Evolutionary conservation across 148 eudicot species (phyloP).

Genomic region (Rhododendron henanense): DNA sequence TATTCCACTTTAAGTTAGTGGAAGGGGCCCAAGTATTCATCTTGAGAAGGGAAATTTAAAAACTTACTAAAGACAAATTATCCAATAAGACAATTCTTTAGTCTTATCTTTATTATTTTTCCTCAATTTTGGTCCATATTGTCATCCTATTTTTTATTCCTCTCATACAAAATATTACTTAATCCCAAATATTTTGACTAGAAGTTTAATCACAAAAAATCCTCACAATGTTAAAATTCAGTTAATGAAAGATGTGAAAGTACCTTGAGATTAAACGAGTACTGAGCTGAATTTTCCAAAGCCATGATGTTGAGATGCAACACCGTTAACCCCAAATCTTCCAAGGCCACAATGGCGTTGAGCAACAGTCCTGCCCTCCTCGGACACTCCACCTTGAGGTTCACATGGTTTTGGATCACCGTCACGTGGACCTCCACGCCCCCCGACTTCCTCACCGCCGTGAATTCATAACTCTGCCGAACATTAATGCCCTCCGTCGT

Average conservation of each 20-base stretch:
- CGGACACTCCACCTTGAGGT: constrained; percentile 39
- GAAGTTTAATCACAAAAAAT: too few relatives aligned
- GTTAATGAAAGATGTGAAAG: neutral
- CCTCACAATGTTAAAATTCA: neutral
- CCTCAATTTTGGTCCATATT: too few relatives aligned
- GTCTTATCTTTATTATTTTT: too few relatives aligned
- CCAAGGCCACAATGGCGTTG: constrained; percentile 39
- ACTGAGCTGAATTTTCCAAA: constrained; percentile 31
- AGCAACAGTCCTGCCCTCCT: constrained; percentile 41
- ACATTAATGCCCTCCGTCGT: neutral
- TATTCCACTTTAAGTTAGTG: too few relatives aligned
- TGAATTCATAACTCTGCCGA: constrained; percentile 11
- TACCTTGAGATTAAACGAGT: constrained; percentile 60
- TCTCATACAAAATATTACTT: too few relatives aligned
- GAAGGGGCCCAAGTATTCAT: too few relatives aligned
- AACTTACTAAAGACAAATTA: too few relatives aligned
- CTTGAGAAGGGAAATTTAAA: too few relatives aligned
- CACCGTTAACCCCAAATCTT: constrained; percentile 44
- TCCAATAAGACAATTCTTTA: too few relatives aligned
- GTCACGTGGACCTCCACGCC: constrained; percentile 34
- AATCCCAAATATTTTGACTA: too few relatives aligned
- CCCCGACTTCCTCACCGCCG: constrained; percentile 26
- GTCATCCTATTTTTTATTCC: too few relatives aligned
- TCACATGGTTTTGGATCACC: constrained; percentile 54
- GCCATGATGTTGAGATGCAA: constrained; percentile 56